phyloP scores from a whole-genome alignment of 768 basidiomycete genomes.

The Mycena sanguinolenta region DNA sequence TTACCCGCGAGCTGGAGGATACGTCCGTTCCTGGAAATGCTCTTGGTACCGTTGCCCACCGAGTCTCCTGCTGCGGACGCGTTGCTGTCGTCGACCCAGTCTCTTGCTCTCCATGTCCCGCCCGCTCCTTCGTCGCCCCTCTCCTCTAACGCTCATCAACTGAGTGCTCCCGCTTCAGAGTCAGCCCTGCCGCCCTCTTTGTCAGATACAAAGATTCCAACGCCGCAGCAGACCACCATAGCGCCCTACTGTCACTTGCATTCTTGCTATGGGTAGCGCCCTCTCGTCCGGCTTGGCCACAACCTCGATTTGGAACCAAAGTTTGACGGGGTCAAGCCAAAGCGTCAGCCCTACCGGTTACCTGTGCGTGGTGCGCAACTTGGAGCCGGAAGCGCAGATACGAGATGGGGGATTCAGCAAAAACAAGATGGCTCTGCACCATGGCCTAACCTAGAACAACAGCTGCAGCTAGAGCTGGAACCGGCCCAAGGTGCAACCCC shows the following conservation, averaged over 20 bases:
- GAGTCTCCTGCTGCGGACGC: not conserved
- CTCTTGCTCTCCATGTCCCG: not conserved
- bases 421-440: not conserved
- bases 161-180: not conserved
- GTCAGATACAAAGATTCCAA: not conserved
- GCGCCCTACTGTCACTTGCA: not conserved
- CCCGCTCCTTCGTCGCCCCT: not conserved
- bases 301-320: too few species aligned
- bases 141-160: not conserved
- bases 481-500: not conserved
- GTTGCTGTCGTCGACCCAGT: conserved; percentile 6
- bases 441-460: not conserved
- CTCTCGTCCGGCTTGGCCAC: not conserved
- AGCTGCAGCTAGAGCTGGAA: not conserved
- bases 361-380: not conserved
- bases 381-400: not conserved
- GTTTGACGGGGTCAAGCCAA: not conserved
- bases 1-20: not conserved
- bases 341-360: not conserved
- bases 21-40: not conserved
- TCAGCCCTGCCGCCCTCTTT: not conserved
- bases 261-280: not conserved
- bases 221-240: not conserved
- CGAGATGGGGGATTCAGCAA: not conserved
- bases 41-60: not conserved